Percentiles rank a stretch among this genome's conserved stretches.
Conservation (phyloP, 805 yeast species). For the Helenozyma baotianmanensis region DNA sequence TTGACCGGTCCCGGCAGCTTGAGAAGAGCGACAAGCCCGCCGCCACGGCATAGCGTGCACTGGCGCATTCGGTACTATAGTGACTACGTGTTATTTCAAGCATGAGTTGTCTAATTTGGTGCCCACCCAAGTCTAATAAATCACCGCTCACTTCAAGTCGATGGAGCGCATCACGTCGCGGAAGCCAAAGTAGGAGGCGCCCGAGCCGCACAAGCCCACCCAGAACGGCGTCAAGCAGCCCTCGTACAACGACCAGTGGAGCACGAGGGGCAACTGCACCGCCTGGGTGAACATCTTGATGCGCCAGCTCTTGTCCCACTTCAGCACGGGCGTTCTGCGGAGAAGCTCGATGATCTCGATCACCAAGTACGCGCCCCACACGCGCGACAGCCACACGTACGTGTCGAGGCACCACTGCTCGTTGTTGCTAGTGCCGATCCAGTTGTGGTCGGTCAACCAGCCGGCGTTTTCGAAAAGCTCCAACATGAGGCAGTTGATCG, state of each 20-base stretch:
- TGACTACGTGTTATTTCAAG: too few relatives aligned
- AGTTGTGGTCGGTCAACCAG: slow-evolving; percentile 43
- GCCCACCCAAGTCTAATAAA: too few relatives aligned
- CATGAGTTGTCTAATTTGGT: too few relatives aligned
- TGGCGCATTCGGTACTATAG: too few relatives aligned
- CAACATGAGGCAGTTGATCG: slow-evolving; percentile 36
- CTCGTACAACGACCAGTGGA: slow-evolving; percentile 41
- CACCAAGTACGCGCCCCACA: slow-evolving; percentile 40
- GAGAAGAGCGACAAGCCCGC: slow-evolving; percentile 27
- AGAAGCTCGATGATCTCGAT: slow-evolving; percentile 38
- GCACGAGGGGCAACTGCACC: slow-evolving; percentile 38
- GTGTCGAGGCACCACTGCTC: slow-evolving; percentile 39
- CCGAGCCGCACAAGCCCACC: slow-evolving; percentile 44
- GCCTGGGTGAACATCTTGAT: slow-evolving; percentile 33
- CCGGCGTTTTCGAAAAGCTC: slow-evolving; percentile 42
- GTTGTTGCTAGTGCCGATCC: slow-evolving; percentile 40
- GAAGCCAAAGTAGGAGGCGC: slow-evolving; percentile 42
- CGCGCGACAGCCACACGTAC: slow-evolving; percentile 41
- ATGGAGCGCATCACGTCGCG: slow-evolving; percentile 33
- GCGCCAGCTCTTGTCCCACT: slow-evolving; percentile 34
- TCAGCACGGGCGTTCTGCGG: slow-evolving; percentile 35
- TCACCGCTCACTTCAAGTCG: slow-evolving; percentile 22
- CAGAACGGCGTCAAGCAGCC: slow-evolving; percentile 44
- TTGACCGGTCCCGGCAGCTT: slow-evolving; percentile 65
- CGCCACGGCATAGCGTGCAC: too few relatives aligned